Evolutionary conservation across 1,284 basidiomycete genomes (phyloP).

Genomic region (Stygiomarasmius scandens): DNA sequence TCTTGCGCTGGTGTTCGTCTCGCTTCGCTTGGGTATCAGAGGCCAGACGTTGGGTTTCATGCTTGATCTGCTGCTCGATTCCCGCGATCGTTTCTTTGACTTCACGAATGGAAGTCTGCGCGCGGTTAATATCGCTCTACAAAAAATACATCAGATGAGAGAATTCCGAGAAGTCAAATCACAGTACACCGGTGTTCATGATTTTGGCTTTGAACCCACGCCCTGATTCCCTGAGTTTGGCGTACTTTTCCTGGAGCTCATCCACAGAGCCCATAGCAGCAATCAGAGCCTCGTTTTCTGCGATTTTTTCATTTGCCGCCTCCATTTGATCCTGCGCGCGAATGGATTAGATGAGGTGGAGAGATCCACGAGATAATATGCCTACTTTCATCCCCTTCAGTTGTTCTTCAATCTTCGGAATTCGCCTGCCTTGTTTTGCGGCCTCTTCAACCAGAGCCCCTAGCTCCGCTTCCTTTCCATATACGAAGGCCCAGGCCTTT

Average conservation of each 20-base stretch:
- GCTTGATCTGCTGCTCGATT: slow-evolving; percentile 54
- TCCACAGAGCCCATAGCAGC: slow-evolving; percentile 54
- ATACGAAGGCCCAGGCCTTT: slow-evolving; percentile 89
- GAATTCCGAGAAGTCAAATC: background rate
- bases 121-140: slow-evolving; percentile 51
- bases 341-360: background rate
- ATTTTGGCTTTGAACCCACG: slow-evolving; percentile 50
- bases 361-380: background rate
- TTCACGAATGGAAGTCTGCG: slow-evolving; percentile 44
- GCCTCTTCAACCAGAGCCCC: slow-evolving; percentile 51
- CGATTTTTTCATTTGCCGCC: slow-evolving; percentile 49
- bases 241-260: slow-evolving; percentile 49
- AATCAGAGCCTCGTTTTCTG: slow-evolving; percentile 48
- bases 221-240: slow-evolving; percentile 47
- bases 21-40: slow-evolving; percentile 62
- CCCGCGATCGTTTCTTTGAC: slow-evolving; percentile 50
- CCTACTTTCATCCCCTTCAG: slow-evolving; percentile 50
- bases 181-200: slow-evolving; percentile 47
- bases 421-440: slow-evolving; percentile 46
- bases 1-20: slow-evolving; percentile 53
- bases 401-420: slow-evolving; percentile 54
- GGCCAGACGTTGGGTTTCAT: slow-evolving; percentile 59
- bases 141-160: slow-evolving; percentile 3
- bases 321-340: slow-evolving; percentile 45
- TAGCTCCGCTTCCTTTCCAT: slow-evolving; percentile 70